Base-by-base conservation (phyloP, 768 basidiomycete genomes). In the Coprinellus micaceus region DNA sequence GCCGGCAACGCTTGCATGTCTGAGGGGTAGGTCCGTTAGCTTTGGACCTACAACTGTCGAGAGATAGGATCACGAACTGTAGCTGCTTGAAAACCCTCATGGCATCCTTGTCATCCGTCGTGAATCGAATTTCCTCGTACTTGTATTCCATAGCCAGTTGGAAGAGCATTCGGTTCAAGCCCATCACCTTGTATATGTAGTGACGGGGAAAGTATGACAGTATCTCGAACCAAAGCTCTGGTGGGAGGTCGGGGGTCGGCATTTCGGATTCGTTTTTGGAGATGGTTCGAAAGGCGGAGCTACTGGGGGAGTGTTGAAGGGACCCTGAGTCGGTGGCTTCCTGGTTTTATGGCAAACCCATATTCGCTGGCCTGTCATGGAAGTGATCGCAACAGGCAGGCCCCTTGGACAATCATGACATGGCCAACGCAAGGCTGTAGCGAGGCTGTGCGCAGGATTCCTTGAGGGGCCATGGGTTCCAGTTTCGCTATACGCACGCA, bases 101-200 rank as follows among this genome's bases (percentile, higher is more conserved):
- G 37, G 61, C 67, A 1, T 53, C 49, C 15, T 60, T 56, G 45
- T 65, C 65, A 41, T 65, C 63, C 2, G 59, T 49, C n/a, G 65
- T 61, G n/a, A 72, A 61, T 41, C 66, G 58, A 10, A 71, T 53
- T 52, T 70, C 69, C 26, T 63, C 59, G 49, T 70, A 72, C 22
- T 67, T 61, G 37, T 70, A 65, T 25, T 67, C 54, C 59, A 71
- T 58, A 2, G 64, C 69, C 17, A 72, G 58, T 47, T 70, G 64
- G 43, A 71, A 72, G 5, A 71, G 60, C 9, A 49, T 46, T 25
- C 69, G 61, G 37, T 67, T 72, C 15, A 71, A 51, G 7, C 69
- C 67, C 44, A 69, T 61, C 59, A 70, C 54, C 51, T 62, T 70
- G 28, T 61, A 62, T n/a, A 66, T 45, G 4, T 54, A 56, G 29